A percentile compares a stretch with the other conserved stretches of the same genome.
These are phyloP conservation scores for Calendula officinalis DNA, from an alignment of 129 eudicot species.

Conservation along the genomic window DNA sequence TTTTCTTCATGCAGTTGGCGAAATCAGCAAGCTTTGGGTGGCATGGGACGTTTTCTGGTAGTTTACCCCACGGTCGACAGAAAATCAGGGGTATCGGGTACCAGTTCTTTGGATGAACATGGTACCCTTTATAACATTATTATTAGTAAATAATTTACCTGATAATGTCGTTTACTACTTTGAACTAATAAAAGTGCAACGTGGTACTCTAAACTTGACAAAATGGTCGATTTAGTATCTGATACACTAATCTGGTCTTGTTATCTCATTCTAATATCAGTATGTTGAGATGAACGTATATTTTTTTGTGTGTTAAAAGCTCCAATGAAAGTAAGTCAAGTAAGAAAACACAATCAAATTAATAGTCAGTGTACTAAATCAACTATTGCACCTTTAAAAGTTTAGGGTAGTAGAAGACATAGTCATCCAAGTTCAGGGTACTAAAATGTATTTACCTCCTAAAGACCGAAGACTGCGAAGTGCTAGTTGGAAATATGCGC, in stretches of 20 bases:
- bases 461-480: constrained; percentile 90
- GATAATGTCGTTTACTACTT: too few relatives aligned
- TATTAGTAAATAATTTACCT: too few relatives aligned
- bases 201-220: neutral
- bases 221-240: neutral
- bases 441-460: constrained; percentile 50
- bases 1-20: constrained; percentile 91
- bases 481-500: constrained; percentile 93
- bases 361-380: too few relatives aligned
- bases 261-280: too few relatives aligned
- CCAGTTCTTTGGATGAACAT: constrained; percentile 95
- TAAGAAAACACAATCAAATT: too few relatives aligned
- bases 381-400: too few relatives aligned
- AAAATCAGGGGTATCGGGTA: constrained; percentile 86
- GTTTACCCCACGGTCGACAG: constrained; percentile 94
- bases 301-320: too few relatives aligned
- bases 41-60: constrained; percentile 88
- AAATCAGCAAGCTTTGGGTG: constrained; percentile 93
- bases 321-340: too few relatives aligned
- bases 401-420: too few relatives aligned
- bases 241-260: neutral
- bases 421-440: neutral
- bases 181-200: neutral
- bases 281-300: too few relatives aligned
- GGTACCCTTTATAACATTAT: constrained; percentile 38